Conservation (phyloP, 2,329 filamentous ascomycete species). For the Thielaviopsis cerberus region DNA sequence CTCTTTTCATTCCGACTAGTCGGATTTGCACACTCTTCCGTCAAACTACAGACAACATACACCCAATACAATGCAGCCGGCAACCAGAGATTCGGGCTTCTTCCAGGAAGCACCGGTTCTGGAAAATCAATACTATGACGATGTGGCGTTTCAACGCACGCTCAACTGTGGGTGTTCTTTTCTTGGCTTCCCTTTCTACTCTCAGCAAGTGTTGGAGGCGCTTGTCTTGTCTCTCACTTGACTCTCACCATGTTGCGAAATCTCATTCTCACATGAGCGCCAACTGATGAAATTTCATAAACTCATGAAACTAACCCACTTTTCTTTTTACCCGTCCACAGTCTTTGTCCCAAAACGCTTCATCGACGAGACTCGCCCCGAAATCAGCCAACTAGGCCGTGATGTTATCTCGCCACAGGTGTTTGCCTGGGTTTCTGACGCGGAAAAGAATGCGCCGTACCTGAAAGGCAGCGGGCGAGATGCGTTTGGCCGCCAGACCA, state of each 20-base stretch:
- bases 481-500: conserved; percentile 40
- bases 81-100: conserved; percentile 31
- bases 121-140: conserved; percentile 37
- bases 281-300: too few relatives aligned
- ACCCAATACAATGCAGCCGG: conserved; percentile 22
- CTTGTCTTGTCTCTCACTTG: too few relatives aligned
- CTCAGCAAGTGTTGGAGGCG: too few relatives aligned
- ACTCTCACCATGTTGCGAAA: neutral
- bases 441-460: conserved; percentile 46
- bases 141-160: conserved; percentile 32
- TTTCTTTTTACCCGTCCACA: conserved; percentile 14
- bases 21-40: neutral
- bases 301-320: too few relatives aligned
- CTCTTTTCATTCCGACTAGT: neutral
- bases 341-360: conserved; percentile 30
- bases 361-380: conserved; percentile 22
- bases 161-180: conserved; percentile 25
- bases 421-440: conserved; percentile 41
- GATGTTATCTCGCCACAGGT: conserved; percentile 34
- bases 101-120: conserved; percentile 35
- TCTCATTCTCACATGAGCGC: neutral
- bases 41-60: too few relatives aligned
- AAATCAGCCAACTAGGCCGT: conserved; percentile 29
- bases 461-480: conserved; percentile 37
- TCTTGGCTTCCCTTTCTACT: neutral